Evolutionary conservation across 208 protist species (phyloP), one percentile per base, ranked within the genome.

Genomic region (Phytomonas sp.): DNA sequence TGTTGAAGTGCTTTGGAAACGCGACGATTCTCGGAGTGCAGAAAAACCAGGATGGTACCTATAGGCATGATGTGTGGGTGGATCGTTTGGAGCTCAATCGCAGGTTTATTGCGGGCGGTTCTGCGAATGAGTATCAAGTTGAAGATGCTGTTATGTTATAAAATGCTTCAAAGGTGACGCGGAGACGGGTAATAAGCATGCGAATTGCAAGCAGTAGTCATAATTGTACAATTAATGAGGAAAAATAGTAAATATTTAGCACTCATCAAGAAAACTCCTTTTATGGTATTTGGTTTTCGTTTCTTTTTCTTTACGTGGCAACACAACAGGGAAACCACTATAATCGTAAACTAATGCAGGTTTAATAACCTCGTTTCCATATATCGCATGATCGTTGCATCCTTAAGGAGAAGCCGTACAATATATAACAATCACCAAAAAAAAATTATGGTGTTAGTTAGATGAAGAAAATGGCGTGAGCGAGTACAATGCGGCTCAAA

Each of bases 61-160:
- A 53, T 13, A 28, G 28, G 20, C 30, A 23, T 51, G 51, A 26
- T 20, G 36, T 78, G n/a, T 56, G 56, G 37, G 62, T 78, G n/a
- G 59, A 33, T 26, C 15, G 29, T 15, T 59, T 85, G 40, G 81
- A 85, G 72, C 73, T 85, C 33, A 78, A 73, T 51, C 73, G 62
- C 4, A 23, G 46, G 20, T 23, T 26, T 26, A 6, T 2, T 26
- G 11, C 46, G 6, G 20, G 20, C 11, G 7, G 40, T 56, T 56
- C 46, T 23, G 6, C 11, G 9, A 26, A 56, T 56, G 20, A 26
- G 20, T 56, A 56, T 56, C 20, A 56, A 26, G 46, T 56, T 56
- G 46, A 56, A 17, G 46, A 56, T 56, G 11, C 23, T 56, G 20
- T 56, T 11, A 23, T 23, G 20, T 23, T 56, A 1, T 56, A 23